These are phyloP conservation scores for Ensete glaucum DNA, from an alignment of 176 grass and related monocot species.

Conservation along the genomic window DNA sequence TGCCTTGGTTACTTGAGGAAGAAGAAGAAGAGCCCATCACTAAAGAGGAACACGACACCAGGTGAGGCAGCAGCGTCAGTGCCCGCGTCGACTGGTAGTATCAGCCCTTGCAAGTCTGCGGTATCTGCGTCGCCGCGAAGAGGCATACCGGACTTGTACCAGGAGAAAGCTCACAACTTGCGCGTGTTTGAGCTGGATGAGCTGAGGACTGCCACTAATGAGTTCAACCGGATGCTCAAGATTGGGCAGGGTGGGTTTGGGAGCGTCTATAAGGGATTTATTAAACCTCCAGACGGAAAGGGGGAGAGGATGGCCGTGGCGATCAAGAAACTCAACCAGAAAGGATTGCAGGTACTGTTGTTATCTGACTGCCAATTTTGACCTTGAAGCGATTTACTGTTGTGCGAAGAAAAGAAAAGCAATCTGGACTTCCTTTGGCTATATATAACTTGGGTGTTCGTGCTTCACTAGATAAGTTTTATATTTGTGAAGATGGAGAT, in stretches of 20 bases:
- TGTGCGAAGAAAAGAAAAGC: not conserved
- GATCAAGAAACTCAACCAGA: slow-evolving; percentile 13
- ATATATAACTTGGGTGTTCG: too few species aligned
- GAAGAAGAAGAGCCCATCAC: not conserved
- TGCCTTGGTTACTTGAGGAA: not conserved
- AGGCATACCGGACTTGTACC: slow-evolving; percentile 3
- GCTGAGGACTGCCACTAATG: slow-evolving; percentile 2
- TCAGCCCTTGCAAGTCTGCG: not conserved
- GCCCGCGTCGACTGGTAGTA: not conserved
- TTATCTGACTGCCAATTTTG: not conserved
- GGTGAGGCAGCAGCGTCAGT: not conserved
- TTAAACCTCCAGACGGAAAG: not conserved
- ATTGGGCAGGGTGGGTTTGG: slow-evolving; percentile 12
- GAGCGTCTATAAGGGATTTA: slow-evolving; percentile 14
- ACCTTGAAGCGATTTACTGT: not conserved
- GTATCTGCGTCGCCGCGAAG: not conserved
- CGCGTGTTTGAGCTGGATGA: slow-evolving; percentile 7
- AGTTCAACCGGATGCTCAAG: slow-evolving; percentile 14
- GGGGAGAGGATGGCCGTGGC: not conserved
- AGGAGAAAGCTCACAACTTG: slow-evolving; percentile 10
- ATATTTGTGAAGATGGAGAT: too few species aligned
- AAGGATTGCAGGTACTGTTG: slow-evolving; percentile 12
- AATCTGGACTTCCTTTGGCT: not conserved
- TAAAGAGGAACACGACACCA: not conserved
- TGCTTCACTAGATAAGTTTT: too few species aligned